These are phyloP conservation scores for Brasenia schreberi DNA, from an alignment of 164 flowering plant species.

Conservation along the genomic window DNA sequence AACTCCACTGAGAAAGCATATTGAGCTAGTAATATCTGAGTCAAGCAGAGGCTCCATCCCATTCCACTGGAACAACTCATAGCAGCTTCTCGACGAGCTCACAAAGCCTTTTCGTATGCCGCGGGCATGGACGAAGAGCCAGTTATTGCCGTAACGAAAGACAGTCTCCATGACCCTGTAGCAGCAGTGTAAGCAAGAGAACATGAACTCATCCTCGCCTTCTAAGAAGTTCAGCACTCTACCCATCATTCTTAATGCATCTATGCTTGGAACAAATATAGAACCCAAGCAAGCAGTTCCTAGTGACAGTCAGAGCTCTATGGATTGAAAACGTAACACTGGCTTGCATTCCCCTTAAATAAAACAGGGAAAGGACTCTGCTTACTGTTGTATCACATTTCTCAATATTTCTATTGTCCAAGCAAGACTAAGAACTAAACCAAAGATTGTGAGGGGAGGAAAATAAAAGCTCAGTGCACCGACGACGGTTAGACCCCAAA, in stretches of 20 bases:
- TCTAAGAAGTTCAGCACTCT: conserved; percentile 68
- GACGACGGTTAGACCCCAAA: conserved; percentile 72
- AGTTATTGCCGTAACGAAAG: conserved; percentile 71
- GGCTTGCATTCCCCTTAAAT: conserved; percentile 83
- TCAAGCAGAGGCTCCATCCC: conserved; percentile 62
- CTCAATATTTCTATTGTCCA: conserved; percentile 91
- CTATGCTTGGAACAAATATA: conserved; percentile 70
- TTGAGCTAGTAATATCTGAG: conserved; percentile 70
- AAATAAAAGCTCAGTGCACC: conserved; percentile 67
- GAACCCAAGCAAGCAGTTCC: conserved; percentile 93
- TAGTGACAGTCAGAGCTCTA: conserved; percentile 63
- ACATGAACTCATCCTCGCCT: conserved; percentile 97
- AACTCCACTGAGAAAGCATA: conserved; percentile 80
- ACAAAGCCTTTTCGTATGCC: conserved; percentile 73
- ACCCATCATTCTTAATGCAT: conserved; percentile 64
- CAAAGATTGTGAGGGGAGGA: conserved; percentile 48
- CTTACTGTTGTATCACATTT: conserved; percentile 71
- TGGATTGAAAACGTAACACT: conserved; percentile 66
- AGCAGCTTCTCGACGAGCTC: conserved; percentile 74
- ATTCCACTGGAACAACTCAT: conserved; percentile 48
- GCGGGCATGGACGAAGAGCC: conserved; percentile 93
- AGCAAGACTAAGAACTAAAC: conserved; percentile 49
- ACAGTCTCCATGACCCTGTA: conserved; percentile 66
- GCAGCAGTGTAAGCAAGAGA: conserved; percentile 91
- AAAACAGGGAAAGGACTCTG: conserved; percentile 64